Base-by-base conservation (phyloP, 75 land plant genomes). In the Pinus tabuliformis region DNA sequence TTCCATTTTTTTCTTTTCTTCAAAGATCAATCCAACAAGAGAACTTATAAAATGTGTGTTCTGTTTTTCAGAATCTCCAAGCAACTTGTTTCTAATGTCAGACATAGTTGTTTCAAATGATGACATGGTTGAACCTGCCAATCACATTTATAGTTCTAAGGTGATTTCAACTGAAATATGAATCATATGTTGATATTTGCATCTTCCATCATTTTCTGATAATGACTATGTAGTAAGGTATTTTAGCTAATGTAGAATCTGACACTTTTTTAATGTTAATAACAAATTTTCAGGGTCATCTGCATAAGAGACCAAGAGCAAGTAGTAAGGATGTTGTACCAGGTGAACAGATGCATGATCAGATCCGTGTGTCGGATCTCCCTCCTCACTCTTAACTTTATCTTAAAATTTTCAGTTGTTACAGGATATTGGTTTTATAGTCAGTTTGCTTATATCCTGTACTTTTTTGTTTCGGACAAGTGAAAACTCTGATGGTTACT, bases 301-400 rank as follows among this genome's bases (percentile, higher is more conserved):
- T 68, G 30, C 74, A 64, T 12, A 26, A 56, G 49, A 84, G 74
- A 39, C 3, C 72, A 60, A 78, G 77, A 37, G 58, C 58, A 0
- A 26, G 57, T 62, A 81, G 79, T 20, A 83, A 73, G 77, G 90
- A 86, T 21, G 88, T 95, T 76, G 33, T 64, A 37, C n/a, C n/a
- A n/a, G n/a, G n/a, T n/a, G n/a, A n/a, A n/a, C n/a, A n/a, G n/a
- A n/a, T n/a, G n/a, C n/a, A n/a, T n/a, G n/a, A n/a, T n/a, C n/a
- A n/a, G n/a, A n/a, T n/a, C n/a, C n/a, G n/a, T n/a, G n/a, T n/a
- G n/a, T n/a, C n/a, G n/a, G n/a, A n/a, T n/a, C n/a, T n/a, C n/a
- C n/a, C n/a, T n/a, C n/a, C n/a, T n/a, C n/a, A n/a, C n/a, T n/a
- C n/a, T n/a, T n/a, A n/a, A n/a, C n/a, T n/a, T n/a, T n/a, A n/a